These are phyloP conservation scores for Chytriomyces hyalinus DNA, from an alignment of 192 early-diverging fungal species.

Conservation along the genomic window DNA sequence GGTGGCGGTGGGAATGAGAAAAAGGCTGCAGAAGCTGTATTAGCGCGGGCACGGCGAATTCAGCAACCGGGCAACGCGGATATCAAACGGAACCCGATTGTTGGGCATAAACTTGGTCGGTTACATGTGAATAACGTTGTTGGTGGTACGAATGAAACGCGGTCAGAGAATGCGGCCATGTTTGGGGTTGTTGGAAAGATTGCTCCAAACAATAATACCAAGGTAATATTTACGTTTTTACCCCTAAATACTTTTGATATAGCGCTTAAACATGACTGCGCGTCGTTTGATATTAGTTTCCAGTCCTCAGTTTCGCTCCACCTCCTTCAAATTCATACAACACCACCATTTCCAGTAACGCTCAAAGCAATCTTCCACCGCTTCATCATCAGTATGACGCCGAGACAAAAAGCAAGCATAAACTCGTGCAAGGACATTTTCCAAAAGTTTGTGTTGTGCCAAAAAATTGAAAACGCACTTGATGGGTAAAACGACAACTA, in stretches of 20 bases:
- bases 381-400: background rate
- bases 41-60: conserved; percentile 18
- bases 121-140: background rate
- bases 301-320: conserved; percentile 12
- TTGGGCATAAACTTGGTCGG: background rate
- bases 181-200: conserved; percentile 32
- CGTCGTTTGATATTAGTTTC: background rate
- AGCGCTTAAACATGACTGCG: no score
- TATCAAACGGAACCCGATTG: conserved; percentile 11
- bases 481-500: background rate
- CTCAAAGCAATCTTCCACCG: conserved; percentile 5
- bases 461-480: no score
- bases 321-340: background rate
- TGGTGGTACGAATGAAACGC: background rate
- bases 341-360: background rate
- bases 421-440: conserved; percentile 13
- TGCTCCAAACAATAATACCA: conserved; percentile 30
- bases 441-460: conserved; percentile 19
- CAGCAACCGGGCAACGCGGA: conserved; percentile 2
- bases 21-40: conserved; percentile 21
- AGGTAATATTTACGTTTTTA: conserved; percentile 13
- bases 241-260: no score
- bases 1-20: background rate
- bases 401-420: conserved; percentile 11
- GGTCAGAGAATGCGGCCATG: background rate